Evolutionary conservation across 2,329 filamentous ascomycete species (phyloP), one percentile per base, ranked within the genome.

Genomic region (Phialophora tarda): DNA sequence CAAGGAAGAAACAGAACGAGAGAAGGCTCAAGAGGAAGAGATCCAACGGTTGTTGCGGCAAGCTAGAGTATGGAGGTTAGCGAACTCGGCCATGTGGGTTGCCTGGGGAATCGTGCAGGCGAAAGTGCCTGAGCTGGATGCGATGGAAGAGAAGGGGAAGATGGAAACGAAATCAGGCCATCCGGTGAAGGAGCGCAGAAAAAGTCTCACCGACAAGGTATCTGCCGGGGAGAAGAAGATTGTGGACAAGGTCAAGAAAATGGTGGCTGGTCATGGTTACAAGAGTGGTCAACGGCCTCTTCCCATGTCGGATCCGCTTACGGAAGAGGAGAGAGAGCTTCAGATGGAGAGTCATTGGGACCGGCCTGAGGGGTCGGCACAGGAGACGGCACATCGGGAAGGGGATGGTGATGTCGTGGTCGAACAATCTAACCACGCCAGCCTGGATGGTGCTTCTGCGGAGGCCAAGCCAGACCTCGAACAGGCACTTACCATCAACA

Each of bases 31-130:
- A 4, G 92, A 97, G 61, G 79, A 82, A 44, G 87, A 90, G 73
- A 84, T 96, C 5, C 82, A 86, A 57, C 85, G 87, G 59, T 82
- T 99, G 30, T 82, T 95, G 74, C 86, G 89, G 48, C 93, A 98
- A 79, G 89, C 92, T 2, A 84, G 88, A 17, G 82, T 96, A 54
- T 99, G 95, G 95, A 88, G 95, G 2, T 83, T 91, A 0, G 91
- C 92, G 47, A 96, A 95, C 79, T 93, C 90, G 41, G 92, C 92
- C 1, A 88, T 91, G 79, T 99, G 95, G 95, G 87, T 96, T 26
- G 91, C 93, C 1, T 99, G 95, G 95, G 95, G 95, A 26, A 92
- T 98, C 68, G 91, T 99, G 59, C 95, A 99, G 79, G 94, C 95
- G 56, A 93, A 95, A 76, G 84, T 96, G 1, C 88, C 91, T 0